A percentile compares a stretch with the other conserved stretches of the same genome.
Evolutionary conservation across 306 rosid species (phyloP).

Genomic region (Vigna angularis): DNA sequence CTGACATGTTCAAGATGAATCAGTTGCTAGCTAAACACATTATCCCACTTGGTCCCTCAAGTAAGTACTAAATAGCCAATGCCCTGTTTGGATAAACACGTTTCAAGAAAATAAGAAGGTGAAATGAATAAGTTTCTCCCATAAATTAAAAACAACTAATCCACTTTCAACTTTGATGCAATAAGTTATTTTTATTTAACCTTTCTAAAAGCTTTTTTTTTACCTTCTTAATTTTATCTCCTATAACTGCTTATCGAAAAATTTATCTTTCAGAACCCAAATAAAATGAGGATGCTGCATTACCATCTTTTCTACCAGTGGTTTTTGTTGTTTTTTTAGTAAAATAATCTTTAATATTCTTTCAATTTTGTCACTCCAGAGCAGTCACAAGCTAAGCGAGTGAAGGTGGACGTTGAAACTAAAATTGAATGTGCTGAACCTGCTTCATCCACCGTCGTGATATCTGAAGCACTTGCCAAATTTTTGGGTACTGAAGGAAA

Average conservation of each 20-base stretch:
- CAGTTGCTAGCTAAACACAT: constrained; percentile 87
- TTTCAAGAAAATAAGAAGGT: not conserved
- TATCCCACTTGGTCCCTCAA: constrained; percentile 67
- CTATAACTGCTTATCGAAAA: not conserved
- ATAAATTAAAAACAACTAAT: not conserved
- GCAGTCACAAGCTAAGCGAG: constrained; percentile 68
- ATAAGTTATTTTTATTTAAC: not conserved
- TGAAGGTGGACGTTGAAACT: constrained; percentile 62
- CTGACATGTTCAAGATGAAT: constrained; percentile 95
- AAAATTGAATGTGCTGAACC: constrained; percentile 52
- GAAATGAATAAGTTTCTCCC: not conserved
- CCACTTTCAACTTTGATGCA: not conserved
- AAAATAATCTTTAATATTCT: constrained; percentile 9
- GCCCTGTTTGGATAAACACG: not conserved
- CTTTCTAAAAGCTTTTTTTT: not conserved
- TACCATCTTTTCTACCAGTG: not conserved
- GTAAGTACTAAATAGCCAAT: constrained; percentile 49
- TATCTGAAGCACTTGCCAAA: constrained; percentile 81
- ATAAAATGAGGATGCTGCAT: not conserved
- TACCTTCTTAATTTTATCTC: not conserved
- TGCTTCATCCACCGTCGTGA: constrained; percentile 55
- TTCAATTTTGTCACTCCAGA: constrained; percentile 48
- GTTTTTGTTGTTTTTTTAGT: not conserved
- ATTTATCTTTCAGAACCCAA: not conserved
- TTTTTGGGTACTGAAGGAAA: constrained; percentile 67